Percentiles rank a stretch among this genome's conserved stretches.
phyloP scores from a whole-genome alignment of 352 stramenopile species.

The Phytopythium vexans region DNA sequence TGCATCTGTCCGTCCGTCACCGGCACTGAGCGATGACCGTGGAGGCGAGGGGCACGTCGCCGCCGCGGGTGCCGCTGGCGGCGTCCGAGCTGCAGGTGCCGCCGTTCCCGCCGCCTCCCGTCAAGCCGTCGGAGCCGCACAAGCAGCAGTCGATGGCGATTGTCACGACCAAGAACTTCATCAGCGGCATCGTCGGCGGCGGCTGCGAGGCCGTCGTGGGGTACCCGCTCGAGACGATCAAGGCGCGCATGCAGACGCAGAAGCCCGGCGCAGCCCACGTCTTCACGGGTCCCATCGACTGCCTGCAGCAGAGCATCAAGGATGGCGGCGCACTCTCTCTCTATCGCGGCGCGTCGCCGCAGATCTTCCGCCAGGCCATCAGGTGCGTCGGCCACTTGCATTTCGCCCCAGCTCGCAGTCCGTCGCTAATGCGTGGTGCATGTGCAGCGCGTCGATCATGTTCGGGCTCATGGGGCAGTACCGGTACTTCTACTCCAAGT shows the following conservation, averaged over 20 bases:
- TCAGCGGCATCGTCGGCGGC: constrained; percentile 53
- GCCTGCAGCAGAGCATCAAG: constrained; percentile 48
- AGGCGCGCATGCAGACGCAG: constrained; percentile 70
- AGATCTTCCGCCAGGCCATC: constrained; percentile 66
- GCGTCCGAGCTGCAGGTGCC: no score
- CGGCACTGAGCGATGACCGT: no score
- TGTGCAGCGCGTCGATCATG: constrained; percentile 49
- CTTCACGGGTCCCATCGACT: constrained; percentile 49
- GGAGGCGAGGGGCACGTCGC: no score
- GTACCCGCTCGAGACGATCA: constrained; percentile 68
- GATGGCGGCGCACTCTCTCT: constrained; percentile 54
- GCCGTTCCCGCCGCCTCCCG: no score
- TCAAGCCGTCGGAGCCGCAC: background rate
- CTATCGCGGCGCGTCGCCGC: constrained; percentile 61
- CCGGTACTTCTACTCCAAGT: constrained; percentile 66
- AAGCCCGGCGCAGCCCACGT: constrained; percentile 15
- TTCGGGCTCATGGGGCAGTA: constrained; percentile 78
- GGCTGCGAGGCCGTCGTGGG: constrained; percentile 58
- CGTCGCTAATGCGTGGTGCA: background rate
- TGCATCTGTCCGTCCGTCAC: no score
- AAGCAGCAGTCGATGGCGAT: constrained; percentile 38
- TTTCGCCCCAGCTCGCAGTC: background rate
- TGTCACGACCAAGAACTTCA: constrained; percentile 59
- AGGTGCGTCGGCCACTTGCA: constrained; percentile 26
- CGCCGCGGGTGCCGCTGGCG: constrained; percentile 3